Conservation (phyloP, 1,284 basidiomycete species). For the Mrakiaceae sp. region DNA sequence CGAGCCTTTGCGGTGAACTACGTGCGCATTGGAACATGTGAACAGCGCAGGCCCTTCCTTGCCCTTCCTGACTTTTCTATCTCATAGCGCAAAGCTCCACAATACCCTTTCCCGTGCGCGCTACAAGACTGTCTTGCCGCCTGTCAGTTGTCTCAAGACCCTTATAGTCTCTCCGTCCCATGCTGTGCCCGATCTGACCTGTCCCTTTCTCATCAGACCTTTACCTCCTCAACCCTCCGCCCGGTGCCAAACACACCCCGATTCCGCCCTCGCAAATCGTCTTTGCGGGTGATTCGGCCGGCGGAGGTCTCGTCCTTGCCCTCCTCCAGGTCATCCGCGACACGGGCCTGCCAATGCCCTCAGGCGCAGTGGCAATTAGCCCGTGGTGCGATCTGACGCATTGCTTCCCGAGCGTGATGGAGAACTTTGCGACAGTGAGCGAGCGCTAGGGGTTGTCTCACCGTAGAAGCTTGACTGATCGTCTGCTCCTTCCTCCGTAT, state of each 20-base stretch:
- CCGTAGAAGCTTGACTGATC: not conserved
- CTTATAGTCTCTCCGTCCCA: not conserved
- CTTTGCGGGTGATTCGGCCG: conserved; percentile 80
- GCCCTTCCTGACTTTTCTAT: not conserved
- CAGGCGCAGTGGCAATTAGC: conserved; percentile 72
- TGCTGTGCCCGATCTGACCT: conserved; percentile 9
- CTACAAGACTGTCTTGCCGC: conserved; percentile 77
- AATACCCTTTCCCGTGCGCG: conserved; percentile 94
- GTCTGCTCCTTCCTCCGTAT: conserved; percentile 7
- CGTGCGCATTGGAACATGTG: conserved; percentile 34
- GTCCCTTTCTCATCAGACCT: conserved; percentile 39
- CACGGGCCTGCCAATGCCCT: conserved; percentile 64
- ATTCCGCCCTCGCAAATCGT: conserved; percentile 75
- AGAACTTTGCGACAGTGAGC: conserved; percentile 69
- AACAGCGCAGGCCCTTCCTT: not conserved
- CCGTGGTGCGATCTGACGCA: conserved; percentile 91
- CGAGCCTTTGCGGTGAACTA: conserved; percentile 84
- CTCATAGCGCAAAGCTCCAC: conserved; percentile 53
- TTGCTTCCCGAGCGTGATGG: conserved; percentile 50
- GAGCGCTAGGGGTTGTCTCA: not conserved
- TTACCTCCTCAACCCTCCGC: conserved; percentile 61
- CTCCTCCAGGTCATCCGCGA: conserved; percentile 89
- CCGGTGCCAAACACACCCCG: conserved; percentile 56
- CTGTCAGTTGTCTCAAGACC: conserved; percentile 42
- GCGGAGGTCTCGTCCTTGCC: conserved; percentile 75